phyloP scores from a whole-genome alignment of 129 eudicot genomes.

The Calendula officinalis region DNA sequence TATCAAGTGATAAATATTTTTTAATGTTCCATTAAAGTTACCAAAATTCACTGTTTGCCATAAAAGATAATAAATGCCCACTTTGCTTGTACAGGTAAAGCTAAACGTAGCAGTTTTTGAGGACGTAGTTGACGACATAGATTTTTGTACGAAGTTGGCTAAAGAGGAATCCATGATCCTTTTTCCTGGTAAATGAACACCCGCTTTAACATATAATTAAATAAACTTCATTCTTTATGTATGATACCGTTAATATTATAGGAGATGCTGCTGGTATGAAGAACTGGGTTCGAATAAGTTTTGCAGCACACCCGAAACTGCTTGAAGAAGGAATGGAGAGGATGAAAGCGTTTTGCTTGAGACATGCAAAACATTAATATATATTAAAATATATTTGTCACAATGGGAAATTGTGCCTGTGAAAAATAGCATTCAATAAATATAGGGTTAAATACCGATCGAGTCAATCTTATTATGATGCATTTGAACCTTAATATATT shows the following conservation, averaged over 20 bases:
- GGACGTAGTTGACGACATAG: conserved; percentile 19
- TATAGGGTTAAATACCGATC: too few species aligned
- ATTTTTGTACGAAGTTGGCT: neutral
- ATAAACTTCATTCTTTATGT: too few species aligned
- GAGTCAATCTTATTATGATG: too few species aligned
- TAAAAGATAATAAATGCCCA: neutral
- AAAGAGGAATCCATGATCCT: neutral
- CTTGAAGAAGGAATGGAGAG: conserved; percentile 46
- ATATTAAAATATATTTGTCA: neutral
- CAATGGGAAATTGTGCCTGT: neutral
- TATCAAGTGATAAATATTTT: too few species aligned
- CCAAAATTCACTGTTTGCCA: too few species aligned
- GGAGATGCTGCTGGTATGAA: conserved; percentile 37
- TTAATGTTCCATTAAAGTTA: too few species aligned
- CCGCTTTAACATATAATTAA: neutral
- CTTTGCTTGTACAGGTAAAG: conserved; percentile 37
- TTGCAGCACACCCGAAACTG: conserved; percentile 43
- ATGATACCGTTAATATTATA: too few species aligned
- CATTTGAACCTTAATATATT: too few species aligned
- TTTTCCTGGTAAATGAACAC: neutral
- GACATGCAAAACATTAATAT: conserved; percentile 21
- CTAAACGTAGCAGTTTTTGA: conserved; percentile 32
- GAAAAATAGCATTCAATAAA: too few species aligned
- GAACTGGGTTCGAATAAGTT: conserved; percentile 47
- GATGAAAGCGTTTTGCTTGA: conserved; percentile 39